A percentile compares a stretch with the other conserved stretches of the same genome.
Evolutionary conservation across 208 protist species (phyloP).

Genomic region (Trypanosoma melophagium): DNA sequence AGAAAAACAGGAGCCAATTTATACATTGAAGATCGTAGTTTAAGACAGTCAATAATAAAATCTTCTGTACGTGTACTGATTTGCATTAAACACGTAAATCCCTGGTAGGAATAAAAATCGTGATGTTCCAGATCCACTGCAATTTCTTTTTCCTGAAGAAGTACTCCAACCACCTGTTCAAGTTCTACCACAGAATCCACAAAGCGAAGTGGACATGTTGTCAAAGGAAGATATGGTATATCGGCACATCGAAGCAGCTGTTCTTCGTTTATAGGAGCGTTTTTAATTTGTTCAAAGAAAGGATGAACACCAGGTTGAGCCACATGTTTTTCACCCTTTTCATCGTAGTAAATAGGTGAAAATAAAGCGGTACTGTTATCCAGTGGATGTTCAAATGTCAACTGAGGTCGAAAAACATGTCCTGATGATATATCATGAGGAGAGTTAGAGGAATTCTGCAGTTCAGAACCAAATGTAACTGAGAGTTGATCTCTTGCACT

Average conservation of each 20-base stretch:
- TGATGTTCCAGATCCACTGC: slow-evolving; percentile 96
- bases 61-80: slow-evolving; percentile 95
- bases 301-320: slow-evolving; percentile 69
- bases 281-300: slow-evolving; percentile 65
- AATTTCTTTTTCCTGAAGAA: slow-evolving; percentile 75
- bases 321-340: slow-evolving; percentile 41
- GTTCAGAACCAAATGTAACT: slow-evolving; percentile 75
- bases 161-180: slow-evolving; percentile 30
- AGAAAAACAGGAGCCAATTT: slow-evolving; percentile 89
- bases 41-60: slow-evolving; percentile 97
- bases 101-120: slow-evolving; percentile 94
- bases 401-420: slow-evolving; percentile 66
- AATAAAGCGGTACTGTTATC: slow-evolving; percentile 78
- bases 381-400: slow-evolving; percentile 70
- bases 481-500: slow-evolving; percentile 72
- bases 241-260: slow-evolving; percentile 62
- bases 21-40: slow-evolving; percentile 89
- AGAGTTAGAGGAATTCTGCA: slow-evolving; percentile 24
- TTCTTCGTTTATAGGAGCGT: slow-evolving; percentile 35
- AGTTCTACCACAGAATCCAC: slow-evolving; percentile 68
- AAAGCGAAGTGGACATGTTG: slow-evolving; percentile 60
- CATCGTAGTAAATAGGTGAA: slow-evolving; percentile 62
- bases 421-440: background rate
- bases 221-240: slow-evolving; percentile 62
- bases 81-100: slow-evolving; percentile 98